These are phyloP conservation scores for Verticillium nonalfalfae DNA, from an alignment of 2,329 filamentous ascomycete genomes.

Conservation along the genomic window DNA sequence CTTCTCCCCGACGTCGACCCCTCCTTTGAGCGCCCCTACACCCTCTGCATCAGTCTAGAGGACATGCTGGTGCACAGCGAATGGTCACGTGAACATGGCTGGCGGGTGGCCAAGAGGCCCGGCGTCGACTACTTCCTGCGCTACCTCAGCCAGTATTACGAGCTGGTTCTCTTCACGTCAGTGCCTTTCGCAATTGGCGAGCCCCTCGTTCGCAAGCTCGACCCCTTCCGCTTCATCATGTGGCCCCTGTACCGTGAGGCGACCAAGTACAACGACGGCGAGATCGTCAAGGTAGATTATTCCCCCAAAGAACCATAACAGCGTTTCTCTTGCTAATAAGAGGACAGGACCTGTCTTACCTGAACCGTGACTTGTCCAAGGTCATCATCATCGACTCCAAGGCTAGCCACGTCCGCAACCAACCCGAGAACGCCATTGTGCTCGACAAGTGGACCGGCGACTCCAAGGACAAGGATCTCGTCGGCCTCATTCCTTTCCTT, in stretches of 20 bases:
- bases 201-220: slow-evolving; percentile 84
- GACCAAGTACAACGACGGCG: slow-evolving; percentile 93
- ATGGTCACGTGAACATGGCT: slow-evolving; percentile 90
- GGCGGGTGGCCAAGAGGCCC: slow-evolving; percentile 90
- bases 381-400: slow-evolving; percentile 92
- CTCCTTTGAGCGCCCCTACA: slow-evolving; percentile 79
- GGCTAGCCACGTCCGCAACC: slow-evolving; percentile 70
- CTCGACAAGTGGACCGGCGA: slow-evolving; percentile 87
- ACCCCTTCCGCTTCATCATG: slow-evolving; percentile 90
- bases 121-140: slow-evolving; percentile 96
- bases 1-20: slow-evolving; percentile 79
- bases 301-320: neutral
- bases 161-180: slow-evolving; percentile 91
- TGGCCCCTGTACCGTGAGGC: slow-evolving; percentile 94
- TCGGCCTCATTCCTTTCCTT: slow-evolving; percentile 89
- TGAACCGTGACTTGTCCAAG: slow-evolving; percentile 93
- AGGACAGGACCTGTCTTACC: slow-evolving; percentile 82
- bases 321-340: slow-evolving; percentile 10
- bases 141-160: slow-evolving; percentile 96
- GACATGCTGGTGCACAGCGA: slow-evolving; percentile 92
- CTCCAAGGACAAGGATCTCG: slow-evolving; percentile 74
- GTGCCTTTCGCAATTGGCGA: slow-evolving; percentile 80
- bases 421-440: slow-evolving; percentile 95
- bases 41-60: slow-evolving; percentile 85
- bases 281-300: slow-evolving; percentile 79